Evolutionary conservation across 257 asterid genomes (phyloP).

Genomic region (Nicotiana paniculata): DNA sequence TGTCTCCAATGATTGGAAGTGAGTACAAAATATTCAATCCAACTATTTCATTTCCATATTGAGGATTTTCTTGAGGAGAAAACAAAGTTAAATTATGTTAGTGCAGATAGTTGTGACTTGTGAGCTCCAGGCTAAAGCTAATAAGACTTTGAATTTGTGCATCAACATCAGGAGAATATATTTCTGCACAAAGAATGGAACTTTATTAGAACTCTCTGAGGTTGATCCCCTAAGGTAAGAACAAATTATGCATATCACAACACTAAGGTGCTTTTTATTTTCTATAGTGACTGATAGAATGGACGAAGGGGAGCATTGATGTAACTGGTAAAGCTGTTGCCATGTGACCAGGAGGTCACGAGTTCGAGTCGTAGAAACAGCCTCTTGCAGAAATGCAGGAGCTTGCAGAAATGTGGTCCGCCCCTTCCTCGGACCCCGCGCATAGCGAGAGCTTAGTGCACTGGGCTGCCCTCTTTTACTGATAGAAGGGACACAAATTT

Average conservation of each 20-base stretch:
- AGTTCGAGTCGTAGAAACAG: too few species aligned
- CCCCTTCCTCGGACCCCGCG: too few species aligned
- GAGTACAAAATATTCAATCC: neutral
- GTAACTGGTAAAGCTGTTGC: too few species aligned
- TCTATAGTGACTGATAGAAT: neutral
- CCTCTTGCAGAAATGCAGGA: too few species aligned
- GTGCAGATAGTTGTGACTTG: constrained; percentile 8
- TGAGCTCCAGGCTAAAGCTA: constrained; percentile 13
- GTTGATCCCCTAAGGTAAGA: constrained; percentile 63
- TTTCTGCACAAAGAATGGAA: constrained; percentile 60
- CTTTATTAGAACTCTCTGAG: constrained; percentile 46
- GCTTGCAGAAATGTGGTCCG: too few species aligned
- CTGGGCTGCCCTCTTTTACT: too few species aligned
- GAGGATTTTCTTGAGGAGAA: constrained; percentile 3
- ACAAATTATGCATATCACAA: neutral
- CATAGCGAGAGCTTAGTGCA: too few species aligned
- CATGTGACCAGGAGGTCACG: too few species aligned
- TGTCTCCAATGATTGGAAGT: constrained; percentile 51
- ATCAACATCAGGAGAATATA: constrained; percentile 52
- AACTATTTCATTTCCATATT: neutral
- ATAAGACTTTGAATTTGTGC: constrained; percentile 25
- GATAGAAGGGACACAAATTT: neutral
- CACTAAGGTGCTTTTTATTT: neutral
- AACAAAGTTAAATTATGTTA: constrained; percentile 5
- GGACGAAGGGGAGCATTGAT: too few species aligned